Evolutionary conservation across 192 early-diverging fungal genomes (phyloP).

Genomic region (Podila epigama): DNA sequence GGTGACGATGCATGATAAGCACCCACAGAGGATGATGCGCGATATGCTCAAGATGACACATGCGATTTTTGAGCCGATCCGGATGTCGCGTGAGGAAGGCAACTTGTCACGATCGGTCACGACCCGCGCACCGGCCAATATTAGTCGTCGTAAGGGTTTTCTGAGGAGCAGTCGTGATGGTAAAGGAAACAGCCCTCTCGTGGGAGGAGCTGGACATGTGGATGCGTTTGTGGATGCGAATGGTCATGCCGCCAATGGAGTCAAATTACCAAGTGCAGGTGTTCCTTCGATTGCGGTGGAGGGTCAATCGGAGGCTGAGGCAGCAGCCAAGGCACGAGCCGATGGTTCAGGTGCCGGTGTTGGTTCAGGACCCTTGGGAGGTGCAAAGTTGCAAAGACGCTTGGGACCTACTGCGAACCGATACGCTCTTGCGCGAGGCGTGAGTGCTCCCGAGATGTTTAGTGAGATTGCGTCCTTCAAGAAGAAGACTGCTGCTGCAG

Average conservation of each 20-base stretch:
- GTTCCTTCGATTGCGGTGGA: constrained; percentile 31
- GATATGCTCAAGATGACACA: constrained; percentile 55
- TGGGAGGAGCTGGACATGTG: constrained; percentile 10
- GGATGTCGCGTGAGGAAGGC: constrained; percentile 44
- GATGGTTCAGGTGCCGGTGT: constrained; percentile 32
- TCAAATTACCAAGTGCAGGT: no score
- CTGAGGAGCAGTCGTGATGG: constrained; percentile 15
- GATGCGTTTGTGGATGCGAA: neutral
- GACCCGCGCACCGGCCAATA: constrained; percentile 20
- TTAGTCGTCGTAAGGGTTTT: constrained; percentile 19
- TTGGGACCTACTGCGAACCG: constrained; percentile 8
- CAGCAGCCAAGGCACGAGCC: neutral
- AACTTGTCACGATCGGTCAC: constrained; percentile 42
- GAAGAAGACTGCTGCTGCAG: constrained; percentile 44
- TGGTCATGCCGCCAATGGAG: neutral
- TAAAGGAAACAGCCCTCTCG: constrained; percentile 7
- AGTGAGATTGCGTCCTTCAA: constrained; percentile 21
- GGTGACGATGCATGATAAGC: constrained; percentile 53
- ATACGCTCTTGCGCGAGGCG: constrained; percentile 28
- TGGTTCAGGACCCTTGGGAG: constrained; percentile 13
- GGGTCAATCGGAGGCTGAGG: neutral
- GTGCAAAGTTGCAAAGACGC: constrained; percentile 25
- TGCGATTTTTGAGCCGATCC: constrained; percentile 51
- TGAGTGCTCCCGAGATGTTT: constrained; percentile 49
- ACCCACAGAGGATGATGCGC: constrained; percentile 48